Evolutionary conservation across 1,284 basidiomycete species (phyloP).

Genomic region (Papiliotrema laurentii): DNA sequence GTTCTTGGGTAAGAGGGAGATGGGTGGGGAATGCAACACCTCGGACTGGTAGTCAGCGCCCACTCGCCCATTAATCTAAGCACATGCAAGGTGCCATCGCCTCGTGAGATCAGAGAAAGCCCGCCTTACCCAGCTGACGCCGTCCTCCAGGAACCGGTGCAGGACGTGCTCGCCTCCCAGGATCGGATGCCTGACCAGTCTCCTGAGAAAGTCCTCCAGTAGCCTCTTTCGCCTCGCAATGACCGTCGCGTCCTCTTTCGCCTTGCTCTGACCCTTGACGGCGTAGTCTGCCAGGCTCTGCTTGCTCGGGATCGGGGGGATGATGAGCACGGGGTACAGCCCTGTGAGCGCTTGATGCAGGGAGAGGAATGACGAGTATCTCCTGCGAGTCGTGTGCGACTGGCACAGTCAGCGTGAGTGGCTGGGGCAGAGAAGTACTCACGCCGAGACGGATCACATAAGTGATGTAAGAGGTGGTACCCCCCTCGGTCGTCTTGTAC

Average conservation of each 20-base stretch:
- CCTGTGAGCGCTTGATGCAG: conserved; percentile 76
- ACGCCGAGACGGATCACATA: conserved; percentile 92
- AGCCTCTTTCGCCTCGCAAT: conserved; percentile 90
- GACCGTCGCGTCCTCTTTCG: conserved; percentile 90
- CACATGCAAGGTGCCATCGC: too few species aligned
- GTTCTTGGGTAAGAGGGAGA: conserved; percentile 88
- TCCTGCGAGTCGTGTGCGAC: conserved; percentile 77
- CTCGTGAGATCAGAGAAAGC: too few species aligned
- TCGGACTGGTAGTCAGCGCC: conserved; percentile 60
- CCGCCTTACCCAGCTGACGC: conserved; percentile 89
- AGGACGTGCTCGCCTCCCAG: conserved; percentile 91
- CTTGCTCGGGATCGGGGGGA: conserved; percentile 97
- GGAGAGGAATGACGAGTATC: conserved; percentile 97
- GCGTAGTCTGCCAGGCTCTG: conserved; percentile 95
- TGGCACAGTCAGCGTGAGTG: conserved; percentile 39
- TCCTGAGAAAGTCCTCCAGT: conserved; percentile 90
- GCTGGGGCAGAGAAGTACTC: conserved; percentile 40
- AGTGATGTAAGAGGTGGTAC: conserved; percentile 83
- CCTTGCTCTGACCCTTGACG: conserved; percentile 84
- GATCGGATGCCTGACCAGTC: conserved; percentile 84
- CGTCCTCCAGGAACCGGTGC: conserved; percentile 89
- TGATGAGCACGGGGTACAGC: conserved; percentile 92
- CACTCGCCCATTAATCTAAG: background rate
- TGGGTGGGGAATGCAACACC: conserved; percentile 83
- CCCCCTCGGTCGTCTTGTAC: conserved; percentile 84